Evolutionary conservation across 2,329 filamentous ascomycete species (phyloP), one percentile per base, ranked within the genome.

Genomic region (Paraphaeosphaeria minitans): DNA sequence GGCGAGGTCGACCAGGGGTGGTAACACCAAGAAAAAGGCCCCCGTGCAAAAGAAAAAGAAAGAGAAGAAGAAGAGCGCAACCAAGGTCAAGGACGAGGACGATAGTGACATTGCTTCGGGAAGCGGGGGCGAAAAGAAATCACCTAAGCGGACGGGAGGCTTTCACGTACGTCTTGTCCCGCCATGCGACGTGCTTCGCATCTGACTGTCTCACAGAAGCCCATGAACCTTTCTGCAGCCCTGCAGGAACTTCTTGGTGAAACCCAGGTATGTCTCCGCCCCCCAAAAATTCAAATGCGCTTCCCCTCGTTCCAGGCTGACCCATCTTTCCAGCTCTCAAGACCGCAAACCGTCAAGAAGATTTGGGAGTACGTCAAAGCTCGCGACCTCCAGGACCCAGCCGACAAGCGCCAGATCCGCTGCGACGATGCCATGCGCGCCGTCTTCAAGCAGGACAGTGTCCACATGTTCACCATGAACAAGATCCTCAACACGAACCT

Each of bases 381-480:
- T 59, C 88, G 93, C 66, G 85, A 93, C 42, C 87, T 99, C 6
- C 95, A 99, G 77, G 93, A 98, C 67, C 94, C 93, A 0, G 87
- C 77, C 64, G 94, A 99, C 80, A 94, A 93, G 77, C 90, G 95
- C 22, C 92, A 97, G 67, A 99, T 99, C 63, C 82, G 87, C 29
- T 99, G 95, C 79, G 95, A 99, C 77, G 92, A 96, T 24, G 88
- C 87, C 67, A 90, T 99, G 89, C 88, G 91, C 60, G 90, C 90
- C 7, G 90, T 99, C 8, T 99, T 99, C 81, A 96, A 96, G 77
- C 86, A 90, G 71, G 87, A 93, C 70, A 91, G 86, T 71, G 90
- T 99, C 51, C 92, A 98, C 78, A 99, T 99, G 95, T 99, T 99
- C 78, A 93, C 92, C 67, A 98, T 99, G 94, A 98, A 97, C 82